Conservation (phyloP, 140 eudicot genomes). For the Flaveria floridana region DNA sequence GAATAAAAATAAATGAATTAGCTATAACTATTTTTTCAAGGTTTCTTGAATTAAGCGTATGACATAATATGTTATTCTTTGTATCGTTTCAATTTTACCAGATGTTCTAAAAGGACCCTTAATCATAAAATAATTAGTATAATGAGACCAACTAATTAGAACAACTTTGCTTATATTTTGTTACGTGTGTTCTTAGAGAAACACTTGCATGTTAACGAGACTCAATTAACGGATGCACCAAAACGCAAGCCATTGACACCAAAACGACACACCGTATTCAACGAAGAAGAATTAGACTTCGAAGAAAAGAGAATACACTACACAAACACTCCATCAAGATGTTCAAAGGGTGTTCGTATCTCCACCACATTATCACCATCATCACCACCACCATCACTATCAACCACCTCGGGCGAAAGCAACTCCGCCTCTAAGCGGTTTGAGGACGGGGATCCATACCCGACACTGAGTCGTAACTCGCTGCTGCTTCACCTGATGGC, state of each 20-base stretch:
- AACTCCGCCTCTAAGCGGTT: constrained; percentile 37
- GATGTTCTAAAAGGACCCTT: too few species aligned
- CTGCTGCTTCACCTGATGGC: constrained; percentile 66
- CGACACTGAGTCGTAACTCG: constrained; percentile 51
- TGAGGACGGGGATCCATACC: constrained; percentile 60
- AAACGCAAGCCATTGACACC: constrained; percentile 38
- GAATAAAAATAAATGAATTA: too few species aligned
- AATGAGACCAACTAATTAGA: too few species aligned
- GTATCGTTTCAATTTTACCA: too few species aligned
- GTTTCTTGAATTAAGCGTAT: too few species aligned
- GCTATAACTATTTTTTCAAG: too few species aligned
- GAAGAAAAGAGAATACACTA: constrained; percentile 43
- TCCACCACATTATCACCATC: constrained; percentile 21
- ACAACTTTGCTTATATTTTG: too few species aligned
- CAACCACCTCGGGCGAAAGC: constrained; percentile 48
- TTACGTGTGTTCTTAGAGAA: constrained; percentile 14
- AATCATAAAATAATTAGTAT: too few species aligned
- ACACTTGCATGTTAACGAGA: constrained; percentile 34
- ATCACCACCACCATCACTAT: constrained; percentile 50
- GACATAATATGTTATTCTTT: too few species aligned
- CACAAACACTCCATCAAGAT: constrained; percentile 42
- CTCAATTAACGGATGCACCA: constrained; percentile 15
- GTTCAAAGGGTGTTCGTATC: constrained; percentile 47
- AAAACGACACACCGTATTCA: constrained; percentile 38
- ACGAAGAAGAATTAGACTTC: constrained; percentile 37